These are phyloP conservation scores for Beauveria asiatica DNA, from an alignment of 2,329 filamentous ascomycete genomes.

Conservation along the genomic window DNA sequence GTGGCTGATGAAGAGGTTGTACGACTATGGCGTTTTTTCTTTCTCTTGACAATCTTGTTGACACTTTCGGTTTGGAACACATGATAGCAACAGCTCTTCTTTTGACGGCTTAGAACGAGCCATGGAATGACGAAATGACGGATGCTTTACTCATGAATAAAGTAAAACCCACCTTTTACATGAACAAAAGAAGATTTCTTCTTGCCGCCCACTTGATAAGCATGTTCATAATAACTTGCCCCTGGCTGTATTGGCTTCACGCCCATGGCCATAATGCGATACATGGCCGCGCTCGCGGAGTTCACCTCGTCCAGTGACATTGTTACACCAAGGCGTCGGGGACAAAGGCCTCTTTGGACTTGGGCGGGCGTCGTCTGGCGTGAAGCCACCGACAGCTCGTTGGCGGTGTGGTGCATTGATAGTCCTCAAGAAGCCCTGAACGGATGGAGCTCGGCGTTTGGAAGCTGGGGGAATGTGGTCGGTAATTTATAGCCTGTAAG, in stretches of 20 bases:
- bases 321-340: not conserved
- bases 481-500: not conserved
- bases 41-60: not conserved
- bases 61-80: not conserved
- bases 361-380: not conserved
- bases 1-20: not conserved
- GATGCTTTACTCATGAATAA: not conserved
- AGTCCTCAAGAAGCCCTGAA: not conserved
- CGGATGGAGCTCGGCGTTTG: not conserved
- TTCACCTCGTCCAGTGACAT: not conserved
- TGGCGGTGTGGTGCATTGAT: not conserved
- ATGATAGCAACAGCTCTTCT: not conserved
- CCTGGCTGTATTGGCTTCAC: too few relatives aligned
- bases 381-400: not conserved
- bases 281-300: not conserved
- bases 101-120: not conserved
- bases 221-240: too few relatives aligned
- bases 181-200: too few relatives aligned
- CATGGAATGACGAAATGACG: conserved; percentile 3
- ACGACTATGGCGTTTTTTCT: conserved; percentile 5
- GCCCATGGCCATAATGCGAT: too few relatives aligned
- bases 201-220: too few relatives aligned
- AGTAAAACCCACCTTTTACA: not conserved
- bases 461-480: not conserved
- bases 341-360: not conserved